Evolutionary conservation across 805 yeast genomes (phyloP), one percentile per base, ranked within the genome.

Genomic region (Candida fluviatilis): DNA sequence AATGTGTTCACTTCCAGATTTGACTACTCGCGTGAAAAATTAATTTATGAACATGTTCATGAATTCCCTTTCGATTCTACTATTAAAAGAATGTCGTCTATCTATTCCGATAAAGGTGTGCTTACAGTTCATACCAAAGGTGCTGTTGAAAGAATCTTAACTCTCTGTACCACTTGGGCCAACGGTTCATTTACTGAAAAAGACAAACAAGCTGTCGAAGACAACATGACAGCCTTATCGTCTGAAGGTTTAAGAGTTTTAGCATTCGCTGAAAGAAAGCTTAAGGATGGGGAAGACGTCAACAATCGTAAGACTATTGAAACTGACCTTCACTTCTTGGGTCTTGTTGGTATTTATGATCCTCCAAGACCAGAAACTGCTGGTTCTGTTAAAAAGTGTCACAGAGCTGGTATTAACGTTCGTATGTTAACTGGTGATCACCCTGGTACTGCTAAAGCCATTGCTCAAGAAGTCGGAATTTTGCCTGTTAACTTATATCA

Each of bases 401-500:
- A 60, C 39, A 45, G 43, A 34, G 66, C 66, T 8, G 64, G 66
- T 8, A 60, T 60, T 32, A 58, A 55, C 41, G 66, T 60, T 21
- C 62, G 56, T 45, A 59, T 60, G 64, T 47, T 60, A 18, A 60
- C 66, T 18, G 66, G 66, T 33, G 66, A 60, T 36, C 62, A 56
- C 34, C 60, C 61, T 3, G 61, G 62, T 27, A 60, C 66, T 13
- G 66, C 66, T 26, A 50, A 47, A 24, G 66, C 66, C 10, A 59
- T 60, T 46, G 64, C 66, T 10, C 61, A 58, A 41, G 64, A 59
- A 42, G 64, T 60, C 4, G 66, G 64, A 5, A 60, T 60, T 24
- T 44, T 60, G 30, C 66, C 71, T 11, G 59, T 46, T 40, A 73
- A 83, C 57, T 56, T 79, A 51, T 69, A 70, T 47, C 75, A 76